Conservation (phyloP, 495 filamentous ascomycete species). For the Aspergillus bertholletiae region DNA sequence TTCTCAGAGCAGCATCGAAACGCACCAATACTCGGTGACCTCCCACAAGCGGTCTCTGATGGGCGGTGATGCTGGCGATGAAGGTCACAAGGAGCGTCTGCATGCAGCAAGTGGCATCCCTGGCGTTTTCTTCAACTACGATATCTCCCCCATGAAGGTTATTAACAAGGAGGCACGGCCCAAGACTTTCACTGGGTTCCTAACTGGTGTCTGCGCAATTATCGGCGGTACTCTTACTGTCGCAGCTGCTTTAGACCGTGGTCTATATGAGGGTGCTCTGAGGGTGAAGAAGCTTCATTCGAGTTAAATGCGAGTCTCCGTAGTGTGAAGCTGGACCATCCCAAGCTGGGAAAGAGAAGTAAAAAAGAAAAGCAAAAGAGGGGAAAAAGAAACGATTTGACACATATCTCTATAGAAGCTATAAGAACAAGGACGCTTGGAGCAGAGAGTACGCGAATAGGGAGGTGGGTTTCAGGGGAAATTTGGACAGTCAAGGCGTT, state of each 20-base stretch:
- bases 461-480: background rate
- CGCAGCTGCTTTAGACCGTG: conserved; percentile 87
- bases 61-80: conserved; percentile 76
- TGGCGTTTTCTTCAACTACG: conserved; percentile 97
- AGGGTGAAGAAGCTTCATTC: conserved; percentile 82
- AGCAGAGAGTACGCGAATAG: background rate
- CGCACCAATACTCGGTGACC: conserved; percentile 96
- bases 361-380: conserved; percentile 4
- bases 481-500: conserved; percentile 12
- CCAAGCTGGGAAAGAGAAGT: background rate
- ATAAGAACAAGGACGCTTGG: background rate
- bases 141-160: conserved; percentile 99
- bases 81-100: conserved; percentile 85
- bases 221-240: conserved; percentile 95
- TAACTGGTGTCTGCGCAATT: conserved; percentile 91
- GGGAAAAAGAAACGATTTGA: background rate
- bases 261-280: conserved; percentile 81
- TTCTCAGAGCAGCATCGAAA: conserved; percentile 79
- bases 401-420: background rate
- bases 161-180: conserved; percentile 89
- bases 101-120: conserved; percentile 90
- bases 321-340: background rate
- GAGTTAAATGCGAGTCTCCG: conserved; percentile 16
- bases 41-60: conserved; percentile 83
- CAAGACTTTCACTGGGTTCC: conserved; percentile 84